phyloP scores from a whole-genome alignment of 2,329 filamentous ascomycete genomes.

The Metarhizium guizhouense region DNA sequence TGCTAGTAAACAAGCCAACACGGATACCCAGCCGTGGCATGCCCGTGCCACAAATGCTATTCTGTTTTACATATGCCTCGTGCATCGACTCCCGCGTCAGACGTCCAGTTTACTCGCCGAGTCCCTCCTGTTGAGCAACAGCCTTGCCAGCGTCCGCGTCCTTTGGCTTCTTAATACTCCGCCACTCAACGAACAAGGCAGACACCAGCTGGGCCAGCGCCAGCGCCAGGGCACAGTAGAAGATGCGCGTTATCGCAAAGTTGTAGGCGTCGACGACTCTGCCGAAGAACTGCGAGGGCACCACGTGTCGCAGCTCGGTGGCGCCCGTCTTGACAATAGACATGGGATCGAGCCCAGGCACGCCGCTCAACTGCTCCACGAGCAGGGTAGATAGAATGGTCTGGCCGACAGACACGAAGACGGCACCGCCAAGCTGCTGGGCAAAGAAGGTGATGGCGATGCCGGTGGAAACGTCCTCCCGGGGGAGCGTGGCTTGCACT shows the following conservation, averaged over 20 bases:
- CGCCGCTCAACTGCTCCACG: constrained; percentile 24
- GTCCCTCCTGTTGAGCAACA: neutral
- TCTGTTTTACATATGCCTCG: no score
- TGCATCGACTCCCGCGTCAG: no score
- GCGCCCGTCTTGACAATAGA: constrained; percentile 39
- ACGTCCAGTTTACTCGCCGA: neutral
- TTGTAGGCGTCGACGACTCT: constrained; percentile 58
- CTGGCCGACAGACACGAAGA: constrained; percentile 50
- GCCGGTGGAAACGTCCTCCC: constrained; percentile 44
- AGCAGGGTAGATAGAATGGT: constrained; percentile 41
- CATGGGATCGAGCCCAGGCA: constrained; percentile 34
- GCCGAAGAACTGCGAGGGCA: constrained; percentile 39
- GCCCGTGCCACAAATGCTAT: no score
- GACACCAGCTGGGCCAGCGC: constrained; percentile 46
- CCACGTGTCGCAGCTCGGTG: constrained; percentile 49
- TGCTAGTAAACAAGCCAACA: no score
- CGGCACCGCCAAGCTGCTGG: constrained; percentile 49
- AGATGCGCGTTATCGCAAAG: constrained; percentile 50
- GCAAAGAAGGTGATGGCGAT: constrained; percentile 46
- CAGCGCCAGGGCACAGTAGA: constrained; percentile 52
- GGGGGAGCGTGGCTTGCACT: constrained; percentile 43
- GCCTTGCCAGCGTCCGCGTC: neutral
- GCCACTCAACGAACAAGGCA: constrained; percentile 55
- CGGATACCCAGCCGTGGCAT: no score
- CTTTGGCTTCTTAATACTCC: constrained; percentile 49